phyloP scores from a whole-genome alignment of 1,284 basidiomycete species.

The Sporisorium sorghi region DNA sequence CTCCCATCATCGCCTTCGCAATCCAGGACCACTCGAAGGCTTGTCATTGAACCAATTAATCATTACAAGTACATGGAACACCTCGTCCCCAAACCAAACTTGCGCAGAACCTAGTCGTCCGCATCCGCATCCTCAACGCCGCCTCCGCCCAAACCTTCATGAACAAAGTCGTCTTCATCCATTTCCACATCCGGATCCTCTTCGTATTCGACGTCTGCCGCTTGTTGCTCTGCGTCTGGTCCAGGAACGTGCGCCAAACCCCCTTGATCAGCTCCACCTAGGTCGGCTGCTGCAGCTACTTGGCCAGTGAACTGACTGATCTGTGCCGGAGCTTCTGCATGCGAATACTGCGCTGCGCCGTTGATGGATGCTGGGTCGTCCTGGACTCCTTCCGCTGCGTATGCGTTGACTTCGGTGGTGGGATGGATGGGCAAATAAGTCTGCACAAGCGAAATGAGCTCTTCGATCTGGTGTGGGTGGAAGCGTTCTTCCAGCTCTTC shows the following conservation, averaged over 20 bases:
- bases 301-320: conserved; percentile 39
- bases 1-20: conserved; percentile 2
- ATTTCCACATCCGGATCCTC: conserved; percentile 59
- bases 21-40: not conserved
- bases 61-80: conserved; percentile 27
- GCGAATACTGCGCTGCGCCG: conserved; percentile 1
- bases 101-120: conserved; percentile 50
- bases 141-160: conserved; percentile 41
- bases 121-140: conserved; percentile 69
- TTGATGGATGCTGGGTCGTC: conserved; percentile 23
- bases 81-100: not conserved
- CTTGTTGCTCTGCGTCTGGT: conserved; percentile 46
- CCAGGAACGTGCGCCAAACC: conserved; percentile 52
- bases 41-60: conserved; percentile 14
- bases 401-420: conserved; percentile 17
- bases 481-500: conserved; percentile 89
- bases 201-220: conserved; percentile 60
- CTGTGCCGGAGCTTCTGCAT: conserved; percentile 13
- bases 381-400: conserved; percentile 33
- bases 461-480: conserved; percentile 75
- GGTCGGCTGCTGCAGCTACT: conserved; percentile 37
- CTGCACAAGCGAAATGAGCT: conserved; percentile 76
- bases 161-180: conserved; percentile 61
- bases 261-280: conserved; percentile 45
- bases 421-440: conserved; percentile 69